Evolutionary conservation across 1,284 basidiomycete genomes (phyloP).

Genomic region (Apiotrichum laibachii): DNA sequence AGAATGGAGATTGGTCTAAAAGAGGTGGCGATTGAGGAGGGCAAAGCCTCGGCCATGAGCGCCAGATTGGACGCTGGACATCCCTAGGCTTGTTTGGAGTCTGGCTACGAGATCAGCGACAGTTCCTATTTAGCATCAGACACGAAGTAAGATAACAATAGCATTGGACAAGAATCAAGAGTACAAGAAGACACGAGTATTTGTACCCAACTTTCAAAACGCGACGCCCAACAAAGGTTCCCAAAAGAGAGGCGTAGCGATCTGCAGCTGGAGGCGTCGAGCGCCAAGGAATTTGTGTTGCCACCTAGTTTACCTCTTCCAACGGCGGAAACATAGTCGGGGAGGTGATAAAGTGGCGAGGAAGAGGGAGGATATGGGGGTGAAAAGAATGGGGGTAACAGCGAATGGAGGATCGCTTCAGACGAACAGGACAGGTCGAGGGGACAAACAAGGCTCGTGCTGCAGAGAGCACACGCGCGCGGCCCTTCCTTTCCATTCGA

Average conservation of each 20-base stretch:
- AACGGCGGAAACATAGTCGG: conserved; percentile 28
- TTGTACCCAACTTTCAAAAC: conserved; percentile 28
- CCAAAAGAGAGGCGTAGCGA: conserved; percentile 9
- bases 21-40: too few relatives aligned
- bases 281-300: conserved; percentile 23
- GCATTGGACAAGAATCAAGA: neutral
- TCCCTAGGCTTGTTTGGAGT: too few relatives aligned
- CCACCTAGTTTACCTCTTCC: conserved; percentile 45
- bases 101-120: too few relatives aligned
- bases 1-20: too few relatives aligned
- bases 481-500: too few relatives aligned
- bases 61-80: too few relatives aligned
- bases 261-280: conserved; percentile 17
- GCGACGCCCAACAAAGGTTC: conserved; percentile 12
- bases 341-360: conserved; percentile 38
- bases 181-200: neutral
- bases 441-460: too few relatives aligned
- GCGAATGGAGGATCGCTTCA: neutral
- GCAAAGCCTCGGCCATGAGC: too few relatives aligned
- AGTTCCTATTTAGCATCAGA: too few relatives aligned
- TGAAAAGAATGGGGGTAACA: neutral
- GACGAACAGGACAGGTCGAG: too few relatives aligned
- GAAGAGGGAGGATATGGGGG: neutral
- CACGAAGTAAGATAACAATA: neutral
- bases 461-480: too few relatives aligned